These are phyloP conservation scores for Candida labiduridarum DNA, from an alignment of 1,139 yeast species.

Conservation along the genomic window DNA sequence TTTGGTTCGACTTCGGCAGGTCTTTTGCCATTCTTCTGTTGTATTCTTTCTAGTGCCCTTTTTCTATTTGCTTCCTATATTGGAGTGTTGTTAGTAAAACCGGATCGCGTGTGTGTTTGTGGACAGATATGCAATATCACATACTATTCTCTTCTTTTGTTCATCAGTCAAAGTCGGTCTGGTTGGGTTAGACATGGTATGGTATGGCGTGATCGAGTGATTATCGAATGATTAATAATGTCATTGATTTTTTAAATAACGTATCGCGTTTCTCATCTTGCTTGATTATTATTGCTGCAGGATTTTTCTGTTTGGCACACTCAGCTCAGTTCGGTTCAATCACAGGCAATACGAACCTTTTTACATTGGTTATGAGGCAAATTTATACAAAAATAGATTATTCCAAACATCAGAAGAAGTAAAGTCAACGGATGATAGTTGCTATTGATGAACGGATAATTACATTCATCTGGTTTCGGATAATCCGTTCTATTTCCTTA, in stretches of 20 bases:
- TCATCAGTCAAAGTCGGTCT: slow-evolving; percentile 23
- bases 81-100: slow-evolving; percentile 17
- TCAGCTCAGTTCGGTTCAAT: too few species aligned
- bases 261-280: too few species aligned
- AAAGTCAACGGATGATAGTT: too few species aligned
- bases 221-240: background rate
- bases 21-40: slow-evolving; percentile 1
- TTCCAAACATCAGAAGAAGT: too few species aligned
- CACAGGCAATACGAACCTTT: background rate
- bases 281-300: too few species aligned
- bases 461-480: background rate
- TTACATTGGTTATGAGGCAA: background rate
- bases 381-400: too few species aligned
- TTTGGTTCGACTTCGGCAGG: slow-evolving; percentile 16
- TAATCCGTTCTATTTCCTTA: too few species aligned
- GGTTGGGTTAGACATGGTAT: slow-evolving; percentile 16
- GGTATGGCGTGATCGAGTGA: background rate
- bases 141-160: slow-evolving; percentile 25
- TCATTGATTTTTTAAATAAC: background rate
- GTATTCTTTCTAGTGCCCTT: slow-evolving; percentile 43
- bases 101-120: background rate
- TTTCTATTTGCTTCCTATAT: slow-evolving; percentile 58
- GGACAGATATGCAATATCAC: slow-evolving; percentile 1
- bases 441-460: background rate
- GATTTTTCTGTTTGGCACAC: too few species aligned